Percentiles rank a stretch among this genome's conserved stretches.
Evolutionary conservation across 768 basidiomycete species (phyloP).

Genomic region (Auriculariales sp.): DNA sequence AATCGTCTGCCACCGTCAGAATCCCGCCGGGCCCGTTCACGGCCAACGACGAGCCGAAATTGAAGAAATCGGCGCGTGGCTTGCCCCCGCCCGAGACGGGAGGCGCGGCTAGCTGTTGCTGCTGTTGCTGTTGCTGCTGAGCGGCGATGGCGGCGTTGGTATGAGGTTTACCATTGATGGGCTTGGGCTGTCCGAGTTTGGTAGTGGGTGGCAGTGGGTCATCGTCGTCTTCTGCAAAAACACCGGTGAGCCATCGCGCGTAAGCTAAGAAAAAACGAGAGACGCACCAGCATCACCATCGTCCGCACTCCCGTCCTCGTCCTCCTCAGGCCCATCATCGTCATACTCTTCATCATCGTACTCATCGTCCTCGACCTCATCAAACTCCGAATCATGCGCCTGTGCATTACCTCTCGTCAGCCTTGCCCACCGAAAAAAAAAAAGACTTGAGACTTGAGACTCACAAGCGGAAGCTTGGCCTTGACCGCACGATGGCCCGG

Average conservation of each 20-base stretch:
- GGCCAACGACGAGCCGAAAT: constrained; percentile 69
- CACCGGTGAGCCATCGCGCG: too few species aligned
- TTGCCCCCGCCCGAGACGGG: too few species aligned
- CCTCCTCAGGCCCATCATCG: constrained; percentile 38
- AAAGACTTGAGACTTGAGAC: too few species aligned
- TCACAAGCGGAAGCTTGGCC: too few species aligned
- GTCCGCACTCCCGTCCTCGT: constrained; percentile 44
- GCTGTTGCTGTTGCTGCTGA: background rate
- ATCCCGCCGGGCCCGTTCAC: constrained; percentile 87
- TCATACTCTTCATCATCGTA: constrained; percentile 45
- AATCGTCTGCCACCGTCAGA: constrained; percentile 94
- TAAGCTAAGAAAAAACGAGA: too few species aligned
- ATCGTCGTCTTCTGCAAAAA: constrained; percentile 52
- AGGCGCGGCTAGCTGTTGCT: background rate
- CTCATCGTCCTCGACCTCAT: constrained; percentile 25
- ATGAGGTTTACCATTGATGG: background rate
- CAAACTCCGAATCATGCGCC: constrained; percentile 44
- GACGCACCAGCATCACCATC: constrained; percentile 60
- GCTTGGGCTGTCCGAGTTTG: too few species aligned
- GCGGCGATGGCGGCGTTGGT: background rate
- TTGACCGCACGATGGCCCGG: too few species aligned
- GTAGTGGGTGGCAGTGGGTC: constrained; percentile 26
- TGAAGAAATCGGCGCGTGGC: constrained; percentile 56
- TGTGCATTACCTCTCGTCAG: constrained; percentile 20
- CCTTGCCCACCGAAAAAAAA: too few species aligned